Evolutionary conservation across 164 flowering plant species (phyloP), one percentile per base, ranked within the genome.

Genomic region (Aristolochia californica): DNA sequence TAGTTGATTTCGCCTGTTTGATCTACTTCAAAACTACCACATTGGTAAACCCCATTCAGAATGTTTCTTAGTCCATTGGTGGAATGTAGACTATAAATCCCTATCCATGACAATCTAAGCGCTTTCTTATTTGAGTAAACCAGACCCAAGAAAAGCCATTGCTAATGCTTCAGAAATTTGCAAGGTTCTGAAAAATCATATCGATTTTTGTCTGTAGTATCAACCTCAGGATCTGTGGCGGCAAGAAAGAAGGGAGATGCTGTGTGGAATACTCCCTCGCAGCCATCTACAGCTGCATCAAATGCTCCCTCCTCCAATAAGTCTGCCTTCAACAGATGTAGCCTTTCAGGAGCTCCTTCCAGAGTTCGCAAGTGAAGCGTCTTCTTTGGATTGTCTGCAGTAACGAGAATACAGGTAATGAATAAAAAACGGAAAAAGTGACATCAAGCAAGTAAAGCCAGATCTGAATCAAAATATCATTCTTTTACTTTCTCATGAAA

Each of bases 211-310:
- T 28, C 12, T 7, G 21, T 51, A 15, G 5, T 4, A 49, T 24
- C 15, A 20, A 61, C 62, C 62, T 60, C 55, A 5, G 62, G 62
- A 38, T 60, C 55, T 34, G 26, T 7, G 16, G 23, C 47, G 20
- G 20, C 13, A 18, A 21, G 48, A 25, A 2, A 52, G 22, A 52
- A 61, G 27, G 64, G 64, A 40, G 64, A 61, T 14, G 64, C 64
- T 51, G 62, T 59, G 45, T 59, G 62, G 30, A 59, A 59, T n/a
- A 59, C 62, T 20, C 62, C 54, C 17, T 59, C 64, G 52, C 64
- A 61, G 4, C 56, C 64, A 40, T 22, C 30, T 10, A 61, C 49
- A n/a, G 45, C 64, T 34, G 49, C 30, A 61, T 61, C 64, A 53
- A 61, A 61, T 17, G 57, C 10, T 43, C 64, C 57, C 21, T 61